These are phyloP conservation scores for Oryza glumipatula DNA, from an alignment of 176 grass and related monocot genomes.

Conservation along the genomic window DNA sequence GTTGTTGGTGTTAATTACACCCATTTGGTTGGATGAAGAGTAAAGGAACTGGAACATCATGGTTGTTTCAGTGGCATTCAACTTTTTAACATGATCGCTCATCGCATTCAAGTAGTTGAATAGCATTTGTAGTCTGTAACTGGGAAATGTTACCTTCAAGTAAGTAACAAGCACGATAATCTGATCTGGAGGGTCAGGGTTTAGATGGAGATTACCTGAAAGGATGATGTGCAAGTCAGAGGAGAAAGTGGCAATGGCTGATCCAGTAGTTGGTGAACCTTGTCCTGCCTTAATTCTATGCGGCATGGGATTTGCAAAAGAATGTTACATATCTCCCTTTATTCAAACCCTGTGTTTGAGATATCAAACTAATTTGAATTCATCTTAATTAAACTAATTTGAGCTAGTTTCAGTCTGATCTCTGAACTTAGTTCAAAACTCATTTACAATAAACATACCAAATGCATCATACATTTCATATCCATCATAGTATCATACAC, in stretches of 20 bases:
- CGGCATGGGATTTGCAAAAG: background rate
- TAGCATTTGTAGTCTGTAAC: background rate
- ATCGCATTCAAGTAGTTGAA: background rate
- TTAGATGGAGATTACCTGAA: background rate
- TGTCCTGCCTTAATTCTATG: background rate
- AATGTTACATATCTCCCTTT: background rate
- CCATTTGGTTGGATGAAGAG: background rate
- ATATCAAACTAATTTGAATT: background rate
- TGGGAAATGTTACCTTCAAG: background rate
- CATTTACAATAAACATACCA: background rate
- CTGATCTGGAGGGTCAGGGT: background rate
- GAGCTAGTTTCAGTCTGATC: background rate
- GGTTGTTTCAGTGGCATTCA: conserved; percentile 1
- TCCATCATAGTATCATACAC: background rate
- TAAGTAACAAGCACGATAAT: background rate
- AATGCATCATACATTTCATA: background rate
- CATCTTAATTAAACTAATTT: background rate
- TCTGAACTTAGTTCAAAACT: background rate
- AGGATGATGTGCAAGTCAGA: background rate
- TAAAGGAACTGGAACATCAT: background rate
- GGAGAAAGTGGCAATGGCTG: background rate
- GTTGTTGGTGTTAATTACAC: background rate
- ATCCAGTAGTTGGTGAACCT: background rate
- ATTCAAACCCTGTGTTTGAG: background rate
- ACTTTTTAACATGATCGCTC: background rate